Evolutionary conservation across 2,329 filamentous ascomycete species (phyloP), one percentile per base, ranked within the genome.

Genomic region (Fusarium continuum): DNA sequence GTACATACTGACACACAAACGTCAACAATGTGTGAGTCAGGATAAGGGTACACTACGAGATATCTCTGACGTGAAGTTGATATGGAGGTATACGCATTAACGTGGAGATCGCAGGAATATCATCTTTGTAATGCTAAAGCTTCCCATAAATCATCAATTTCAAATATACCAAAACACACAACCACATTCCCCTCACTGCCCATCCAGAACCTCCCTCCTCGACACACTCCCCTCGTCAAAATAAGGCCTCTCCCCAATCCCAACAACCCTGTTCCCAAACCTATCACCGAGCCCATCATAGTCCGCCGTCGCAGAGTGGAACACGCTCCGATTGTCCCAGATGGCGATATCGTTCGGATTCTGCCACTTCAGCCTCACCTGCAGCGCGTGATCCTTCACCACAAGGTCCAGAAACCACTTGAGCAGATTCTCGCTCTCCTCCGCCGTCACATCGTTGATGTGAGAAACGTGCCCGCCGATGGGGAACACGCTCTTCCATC

Each of bases 401-500:
- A 48, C 31, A n/a, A 48, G 9, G n/a, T 39, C 34, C 6, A 48
- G 26, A 5, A 48, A 48, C 45, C 45, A 48, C 13, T 48, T 34
- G 1, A 39, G 45, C 6, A 48, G 45, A 5, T 34, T 34, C 26
- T 48, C 39, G n/a, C 45, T 48, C 2, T 48, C 45, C 8, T 48
- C 34, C 1, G 45, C 34, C 1, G 45, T 48, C 6, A 48, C 8
- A 13, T 48, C 45, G 5, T 48, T 48, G 25, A 48, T 48, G 14
- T 34, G 22, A 4, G 39, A 34, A 2, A 20, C 26, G 6, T 48
- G 45, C n/a, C n/a, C 78, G 11, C 82, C 83, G 2, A 84, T 76
- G 3, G 81, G 80, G 63, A 84, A 86, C 26, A 85, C 71, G 34
- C 76, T 79, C 71, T 84, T 85, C 83, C 84, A 86, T 3, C 84